Base-by-base conservation (phyloP, 164 flowering plant species). In the Vitis riparia region DNA sequence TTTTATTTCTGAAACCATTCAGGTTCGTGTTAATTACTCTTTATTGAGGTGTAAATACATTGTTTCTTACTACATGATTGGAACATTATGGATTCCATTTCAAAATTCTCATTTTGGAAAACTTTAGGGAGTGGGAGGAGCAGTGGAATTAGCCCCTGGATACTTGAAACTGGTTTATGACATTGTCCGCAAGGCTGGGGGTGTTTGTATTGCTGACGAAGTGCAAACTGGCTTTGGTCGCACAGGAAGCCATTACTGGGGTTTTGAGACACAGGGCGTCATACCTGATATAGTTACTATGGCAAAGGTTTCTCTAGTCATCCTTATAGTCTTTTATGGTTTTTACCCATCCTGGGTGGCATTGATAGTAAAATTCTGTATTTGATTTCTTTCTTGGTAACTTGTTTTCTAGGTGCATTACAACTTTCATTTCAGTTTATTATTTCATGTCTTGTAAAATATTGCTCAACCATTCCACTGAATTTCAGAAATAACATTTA, bases 191-290 rank as follows among this genome's bases (percentile, higher is more conserved):
- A 90, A 89, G 73, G 97, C 97, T 70, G 99, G 98, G 56, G 99
- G 99, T 73, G 91, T 93, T 66, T 95, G 99, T 80, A 95, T 95
- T 60, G 98, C 99, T 63, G 99, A 95, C 76, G 99, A 95, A 83
- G 99, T 95, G n/a, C 99, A 95, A 84, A 91, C 93, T 77, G 99
- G 97, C 51, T 95, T 95, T 86, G 99, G 99, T 73, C 95, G 99
- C 6, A 95, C 95, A 0, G 99, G 99, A 69, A 87, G 90, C 79
- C 92, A 95, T 69, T 95, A 93, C 63, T 95, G 98, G 98, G 99
- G 99, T 32, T 95, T 95, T 78, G 89, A 95, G 78, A 93, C 98
- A 37, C 99, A 93, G 71, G 94, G 83, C 59, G 99, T 95, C 65
- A 65, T 87, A 77, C 98, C 97, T 67, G 98, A 95, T 73, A 95